Evolutionary conservation across 75 land plant genomes (phyloP).

Genomic region (Pinus albicaulis): DNA sequence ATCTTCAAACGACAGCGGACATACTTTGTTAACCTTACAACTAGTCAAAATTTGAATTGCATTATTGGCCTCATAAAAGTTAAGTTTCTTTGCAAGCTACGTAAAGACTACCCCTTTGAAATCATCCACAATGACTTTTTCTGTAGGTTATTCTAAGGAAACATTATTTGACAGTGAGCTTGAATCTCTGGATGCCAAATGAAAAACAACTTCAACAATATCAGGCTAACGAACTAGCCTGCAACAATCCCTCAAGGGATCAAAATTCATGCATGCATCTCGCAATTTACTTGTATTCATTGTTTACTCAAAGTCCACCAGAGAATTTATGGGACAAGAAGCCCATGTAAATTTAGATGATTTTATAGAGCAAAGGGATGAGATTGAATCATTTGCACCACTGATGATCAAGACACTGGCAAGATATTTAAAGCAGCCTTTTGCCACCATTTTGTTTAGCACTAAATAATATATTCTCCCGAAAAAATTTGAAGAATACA

Average conservation of each 20-base stretch:
- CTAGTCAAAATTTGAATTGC: constrained; percentile 78
- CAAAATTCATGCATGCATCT: constrained; percentile 74
- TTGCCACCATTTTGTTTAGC: constrained; percentile 51
- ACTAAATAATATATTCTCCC: constrained; percentile 61
- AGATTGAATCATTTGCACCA: constrained; percentile 71
- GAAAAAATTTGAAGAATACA: constrained; percentile 75
- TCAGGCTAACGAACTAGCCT: constrained; percentile 81
- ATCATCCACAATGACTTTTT: constrained; percentile 57
- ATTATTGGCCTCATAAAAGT: constrained; percentile 59
- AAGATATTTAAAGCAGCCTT: constrained; percentile 81
- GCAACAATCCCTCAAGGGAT: constrained; percentile 93
- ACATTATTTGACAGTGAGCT: constrained; percentile 16
- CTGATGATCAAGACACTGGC: constrained; percentile 65
- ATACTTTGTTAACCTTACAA: constrained; percentile 96
- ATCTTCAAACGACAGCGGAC: too few relatives aligned
- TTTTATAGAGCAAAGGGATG: constrained; percentile 63
- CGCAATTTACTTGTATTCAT: constrained; percentile 75
- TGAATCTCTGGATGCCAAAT: constrained; percentile 36
- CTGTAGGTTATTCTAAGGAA: constrained; percentile 8
- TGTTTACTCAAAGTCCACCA: constrained; percentile 50
- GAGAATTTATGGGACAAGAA: constrained; percentile 80
- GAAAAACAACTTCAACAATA: constrained; percentile 69
- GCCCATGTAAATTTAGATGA: constrained; percentile 81
- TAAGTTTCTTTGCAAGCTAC: constrained; percentile 72
- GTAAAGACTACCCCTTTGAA: constrained; percentile 87